phyloP scores from a whole-genome alignment of 2,329 filamentous ascomycete genomes.

The Penicillium decumbens region DNA sequence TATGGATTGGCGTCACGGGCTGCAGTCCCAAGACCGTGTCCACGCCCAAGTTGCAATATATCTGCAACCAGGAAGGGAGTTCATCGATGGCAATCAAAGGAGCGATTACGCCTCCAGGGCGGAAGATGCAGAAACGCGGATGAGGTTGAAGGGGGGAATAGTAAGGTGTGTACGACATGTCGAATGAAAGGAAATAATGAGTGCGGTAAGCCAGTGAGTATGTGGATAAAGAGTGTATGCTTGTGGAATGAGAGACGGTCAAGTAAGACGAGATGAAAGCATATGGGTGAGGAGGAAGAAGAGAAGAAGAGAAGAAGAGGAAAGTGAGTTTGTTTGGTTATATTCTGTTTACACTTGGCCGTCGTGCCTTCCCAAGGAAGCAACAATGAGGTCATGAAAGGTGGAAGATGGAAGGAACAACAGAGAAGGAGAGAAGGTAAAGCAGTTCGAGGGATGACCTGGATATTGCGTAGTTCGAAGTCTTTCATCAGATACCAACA shows the following conservation, averaged over 20 bases:
- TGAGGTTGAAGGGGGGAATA: slow-evolving; percentile 16
- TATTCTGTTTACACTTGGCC: not conserved
- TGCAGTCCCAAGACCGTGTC: slow-evolving; percentile 22
- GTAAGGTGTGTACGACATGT: slow-evolving; percentile 11
- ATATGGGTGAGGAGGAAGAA: not conserved
- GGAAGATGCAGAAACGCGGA: slow-evolving; percentile 40
- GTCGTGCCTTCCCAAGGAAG: not conserved
- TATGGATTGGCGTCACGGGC: slow-evolving; percentile 18
- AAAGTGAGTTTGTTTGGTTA: no score
- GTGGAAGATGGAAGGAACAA: not conserved
- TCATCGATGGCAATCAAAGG: slow-evolving; percentile 45
- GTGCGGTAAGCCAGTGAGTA: not conserved
- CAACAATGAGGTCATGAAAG: not conserved
- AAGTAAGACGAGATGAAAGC: slow-evolving; percentile 5
- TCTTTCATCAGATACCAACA: slow-evolving; percentile 12
- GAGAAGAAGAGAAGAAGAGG: not conserved
- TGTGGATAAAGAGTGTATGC: slow-evolving; percentile 3
- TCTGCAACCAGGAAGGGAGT: slow-evolving; percentile 35
- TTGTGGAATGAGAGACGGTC: slow-evolving; percentile 1
- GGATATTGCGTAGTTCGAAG: slow-evolving; percentile 32
- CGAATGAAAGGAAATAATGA: not conserved
- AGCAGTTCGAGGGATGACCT: slow-evolving; percentile 28
- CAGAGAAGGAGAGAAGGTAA: slow-evolving; percentile 23
- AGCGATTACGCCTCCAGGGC: slow-evolving; percentile 32
- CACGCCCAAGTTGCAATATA: slow-evolving; percentile 25